A percentile compares a stretch with the other conserved stretches of the same genome.
Evolutionary conservation across 2,329 filamentous ascomycete species (phyloP).

Genomic region (Knoxdaviesia capensis): DNA sequence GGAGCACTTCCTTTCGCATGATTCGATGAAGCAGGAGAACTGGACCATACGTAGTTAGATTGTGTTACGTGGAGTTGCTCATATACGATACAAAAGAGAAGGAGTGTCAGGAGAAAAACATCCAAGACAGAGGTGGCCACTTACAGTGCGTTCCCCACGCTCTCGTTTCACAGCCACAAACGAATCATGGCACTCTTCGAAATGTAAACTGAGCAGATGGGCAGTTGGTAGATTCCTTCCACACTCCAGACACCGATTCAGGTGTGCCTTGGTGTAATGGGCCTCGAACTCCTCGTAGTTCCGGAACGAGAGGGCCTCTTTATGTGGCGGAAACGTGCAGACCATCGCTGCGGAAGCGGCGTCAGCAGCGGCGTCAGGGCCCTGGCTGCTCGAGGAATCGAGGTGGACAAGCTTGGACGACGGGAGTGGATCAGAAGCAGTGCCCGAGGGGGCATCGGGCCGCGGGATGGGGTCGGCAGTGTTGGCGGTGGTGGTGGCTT

Average conservation of each 20-base stretch:
- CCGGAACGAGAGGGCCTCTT: constrained; percentile 45
- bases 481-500: too few relatives aligned
- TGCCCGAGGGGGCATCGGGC: too few relatives aligned
- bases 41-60: constrained; percentile 14
- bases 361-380: constrained; percentile 10
- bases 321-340: constrained; percentile 69
- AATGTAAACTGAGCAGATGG: constrained; percentile 64
- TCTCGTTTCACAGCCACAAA: constrained; percentile 52
- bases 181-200: constrained; percentile 80
- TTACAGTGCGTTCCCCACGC: constrained; percentile 68
- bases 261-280: constrained; percentile 66
- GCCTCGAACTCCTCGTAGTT: constrained; percentile 67
- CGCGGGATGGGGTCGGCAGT: too few relatives aligned
- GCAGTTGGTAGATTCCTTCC: constrained; percentile 72
- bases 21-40: constrained; percentile 80
- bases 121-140: constrained; percentile 10
- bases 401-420: constrained; percentile 38
- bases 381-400: constrained; percentile 16
- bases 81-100: background rate
- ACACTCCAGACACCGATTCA: constrained; percentile 72
- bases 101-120: background rate
- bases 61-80: background rate
- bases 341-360: constrained; percentile 34
- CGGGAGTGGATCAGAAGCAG: too few relatives aligned
- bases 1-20: constrained; percentile 66